phyloP scores from a whole-genome alignment of 2,329 filamentous ascomycete species.

The Tolypocladium endophyticum region DNA sequence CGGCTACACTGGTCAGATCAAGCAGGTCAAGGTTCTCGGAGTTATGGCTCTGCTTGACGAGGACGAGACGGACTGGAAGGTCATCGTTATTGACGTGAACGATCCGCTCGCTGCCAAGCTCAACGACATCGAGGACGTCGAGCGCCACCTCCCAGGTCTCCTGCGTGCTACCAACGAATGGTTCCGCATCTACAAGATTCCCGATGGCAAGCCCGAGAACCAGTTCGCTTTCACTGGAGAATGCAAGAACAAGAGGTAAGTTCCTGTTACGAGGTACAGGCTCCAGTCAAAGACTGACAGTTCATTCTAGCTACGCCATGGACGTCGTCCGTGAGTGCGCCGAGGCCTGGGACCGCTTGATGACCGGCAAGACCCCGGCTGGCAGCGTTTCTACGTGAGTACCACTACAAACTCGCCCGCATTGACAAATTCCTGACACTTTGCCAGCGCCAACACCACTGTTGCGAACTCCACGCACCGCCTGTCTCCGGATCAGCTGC shows the following conservation, averaged over 20 bases:
- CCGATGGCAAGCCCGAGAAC: conserved; percentile 99
- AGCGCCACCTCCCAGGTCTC: conserved; percentile 93
- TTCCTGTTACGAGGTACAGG: background rate
- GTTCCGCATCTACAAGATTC: conserved; percentile 99
- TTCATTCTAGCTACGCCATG: conserved; percentile 63
- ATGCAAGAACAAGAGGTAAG: conserved; percentile 98
- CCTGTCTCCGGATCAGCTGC: conserved; percentile 57
- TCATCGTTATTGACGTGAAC: conserved; percentile 98
- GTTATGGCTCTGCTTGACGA: conserved; percentile 99
- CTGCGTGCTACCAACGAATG: conserved; percentile 98
- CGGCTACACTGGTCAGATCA: conserved; percentile 90
- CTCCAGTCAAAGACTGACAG: conserved; percentile 1
- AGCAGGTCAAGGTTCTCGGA: conserved; percentile 99
- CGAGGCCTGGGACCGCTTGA: conserved; percentile 94
- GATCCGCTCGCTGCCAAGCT: conserved; percentile 94
- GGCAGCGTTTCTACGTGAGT: conserved; percentile 76
- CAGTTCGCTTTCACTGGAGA: conserved; percentile 99
- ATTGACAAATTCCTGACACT: conserved; percentile 15
- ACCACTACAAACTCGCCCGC: background rate
- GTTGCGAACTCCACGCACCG: conserved; percentile 65
- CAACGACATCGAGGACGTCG: conserved; percentile 97
- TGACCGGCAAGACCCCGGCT: conserved; percentile 75
- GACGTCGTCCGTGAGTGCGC: conserved; percentile 93
- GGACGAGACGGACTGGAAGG: conserved; percentile 99
- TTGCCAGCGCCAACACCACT: conserved; percentile 65